Evolutionary conservation across 192 early-diverging fungal genomes (phyloP).

Genomic region (Neocallimastix lanati): DNA sequence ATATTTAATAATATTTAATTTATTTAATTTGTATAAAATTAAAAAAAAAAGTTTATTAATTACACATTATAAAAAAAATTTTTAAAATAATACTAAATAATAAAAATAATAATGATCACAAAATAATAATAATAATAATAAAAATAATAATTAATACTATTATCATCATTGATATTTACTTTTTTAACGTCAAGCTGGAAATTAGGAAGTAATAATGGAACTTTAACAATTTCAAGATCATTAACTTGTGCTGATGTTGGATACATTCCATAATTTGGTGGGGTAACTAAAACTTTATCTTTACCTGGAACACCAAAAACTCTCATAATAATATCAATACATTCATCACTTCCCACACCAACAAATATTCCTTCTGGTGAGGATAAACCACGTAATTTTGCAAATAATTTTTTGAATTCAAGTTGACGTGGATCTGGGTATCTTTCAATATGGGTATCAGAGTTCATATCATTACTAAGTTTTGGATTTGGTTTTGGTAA

Average conservation of each 20-base stretch:
- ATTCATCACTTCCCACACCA: constrained; percentile 94
- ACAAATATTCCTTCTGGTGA: constrained; percentile 38
- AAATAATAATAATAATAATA: too few relatives aligned
- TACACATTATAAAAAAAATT: too few relatives aligned
- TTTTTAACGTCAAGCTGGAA: constrained; percentile 49
- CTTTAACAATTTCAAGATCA: constrained; percentile 78
- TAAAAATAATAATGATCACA: too few relatives aligned
- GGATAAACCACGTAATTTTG: background rate
- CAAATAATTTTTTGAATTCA: background rate
- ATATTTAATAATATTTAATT: too few relatives aligned
- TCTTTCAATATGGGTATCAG: constrained; percentile 48
- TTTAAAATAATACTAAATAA: too few relatives aligned
- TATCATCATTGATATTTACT: constrained; percentile 7
- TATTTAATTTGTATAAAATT: too few relatives aligned
- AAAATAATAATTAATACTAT: too few relatives aligned
- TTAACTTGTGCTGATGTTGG: constrained; percentile 79
- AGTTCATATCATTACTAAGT: background rate
- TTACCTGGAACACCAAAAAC: constrained; percentile 75
- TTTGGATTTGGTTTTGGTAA: background rate
- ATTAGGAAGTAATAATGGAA: constrained; percentile 45
- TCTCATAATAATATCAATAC: constrained; percentile 76
- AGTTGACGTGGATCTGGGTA: constrained; percentile 56
- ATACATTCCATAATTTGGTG: constrained; percentile 99
- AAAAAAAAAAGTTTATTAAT: too few relatives aligned
- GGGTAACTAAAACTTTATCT: constrained; percentile 84